Evolutionary conservation across 2,329 filamentous ascomycete genomes (phyloP).

Genomic region (Periconia digitata): DNA sequence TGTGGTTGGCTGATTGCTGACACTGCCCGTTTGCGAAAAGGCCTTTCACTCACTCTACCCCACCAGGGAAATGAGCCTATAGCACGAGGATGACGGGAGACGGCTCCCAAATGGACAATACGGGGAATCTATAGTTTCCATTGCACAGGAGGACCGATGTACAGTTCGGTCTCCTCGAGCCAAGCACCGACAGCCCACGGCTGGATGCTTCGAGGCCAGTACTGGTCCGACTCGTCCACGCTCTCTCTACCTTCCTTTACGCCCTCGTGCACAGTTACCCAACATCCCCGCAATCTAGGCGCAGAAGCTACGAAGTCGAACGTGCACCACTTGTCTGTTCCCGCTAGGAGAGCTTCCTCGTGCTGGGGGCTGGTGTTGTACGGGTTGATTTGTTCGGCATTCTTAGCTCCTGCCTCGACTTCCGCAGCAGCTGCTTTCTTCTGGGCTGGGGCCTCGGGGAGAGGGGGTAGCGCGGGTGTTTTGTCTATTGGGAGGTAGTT

Average conservation of each 20-base stretch:
- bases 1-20: too few species aligned
- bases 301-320: constrained; percentile 22
- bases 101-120: too few species aligned
- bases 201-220: constrained; percentile 22
- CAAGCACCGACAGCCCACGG: constrained; percentile 31
- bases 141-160: constrained; percentile 21
- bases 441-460: constrained; percentile 16
- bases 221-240: constrained; percentile 15
- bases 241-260: background rate
- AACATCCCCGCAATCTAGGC: constrained; percentile 27
- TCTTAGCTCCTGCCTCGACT: background rate
- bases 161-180: constrained; percentile 31
- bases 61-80: too few species aligned
- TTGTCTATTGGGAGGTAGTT: constrained; percentile 25
- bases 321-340: constrained; percentile 27
- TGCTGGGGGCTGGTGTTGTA: constrained; percentile 24
- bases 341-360: constrained; percentile 21
- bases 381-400: constrained; percentile 14
- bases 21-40: too few species aligned
- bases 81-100: too few species aligned
- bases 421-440: constrained; percentile 11
- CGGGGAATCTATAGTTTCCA: constrained; percentile 37
- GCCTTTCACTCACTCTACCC: too few species aligned
- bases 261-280: constrained; percentile 19
- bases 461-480: constrained; percentile 25